phyloP scores from a whole-genome alignment of 768 basidiomycete genomes.

The Russula virescens region DNA sequence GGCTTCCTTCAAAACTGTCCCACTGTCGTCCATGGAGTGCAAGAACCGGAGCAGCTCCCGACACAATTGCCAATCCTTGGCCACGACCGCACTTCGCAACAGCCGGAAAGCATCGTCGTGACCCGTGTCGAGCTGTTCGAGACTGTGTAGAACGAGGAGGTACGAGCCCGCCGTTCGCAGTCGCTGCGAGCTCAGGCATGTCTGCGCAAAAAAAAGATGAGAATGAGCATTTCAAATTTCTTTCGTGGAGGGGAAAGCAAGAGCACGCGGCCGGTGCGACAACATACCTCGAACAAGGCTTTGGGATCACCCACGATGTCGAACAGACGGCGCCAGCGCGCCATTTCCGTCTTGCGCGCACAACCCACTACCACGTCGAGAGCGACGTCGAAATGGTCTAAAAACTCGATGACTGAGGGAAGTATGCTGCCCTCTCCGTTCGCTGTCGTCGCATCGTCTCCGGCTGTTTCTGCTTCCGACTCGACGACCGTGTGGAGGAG shows the following conservation, averaged over 20 bases:
- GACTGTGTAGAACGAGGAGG: constrained; percentile 86
- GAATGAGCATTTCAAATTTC: neutral
- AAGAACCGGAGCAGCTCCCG: constrained; percentile 89
- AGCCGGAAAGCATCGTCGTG: constrained; percentile 78
- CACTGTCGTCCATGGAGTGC: constrained; percentile 86
- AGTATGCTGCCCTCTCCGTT: constrained; percentile 36
- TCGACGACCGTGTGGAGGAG: constrained; percentile 91
- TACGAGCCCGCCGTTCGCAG: constrained; percentile 90
- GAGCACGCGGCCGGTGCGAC: neutral
- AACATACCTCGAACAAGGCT: constrained; percentile 75
- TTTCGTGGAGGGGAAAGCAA: neutral
- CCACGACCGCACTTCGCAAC: constrained; percentile 66
- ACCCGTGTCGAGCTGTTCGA: constrained; percentile 82
- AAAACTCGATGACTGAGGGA: constrained; percentile 72
- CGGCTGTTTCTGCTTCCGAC: constrained; percentile 59
- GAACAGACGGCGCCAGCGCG: constrained; percentile 85
- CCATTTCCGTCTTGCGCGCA: constrained; percentile 93
- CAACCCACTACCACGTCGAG: constrained; percentile 94
- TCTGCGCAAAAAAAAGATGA: constrained; percentile 37
- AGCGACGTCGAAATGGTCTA: constrained; percentile 90
- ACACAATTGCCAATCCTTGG: constrained; percentile 85
- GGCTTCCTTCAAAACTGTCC: constrained; percentile 59
- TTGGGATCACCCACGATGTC: constrained; percentile 88
- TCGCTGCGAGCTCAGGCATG: constrained; percentile 63
- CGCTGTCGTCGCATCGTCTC: constrained; percentile 16